These are phyloP conservation scores for Venturia asperata DNA, from an alignment of 2,329 filamentous ascomycete species.

Conservation along the genomic window DNA sequence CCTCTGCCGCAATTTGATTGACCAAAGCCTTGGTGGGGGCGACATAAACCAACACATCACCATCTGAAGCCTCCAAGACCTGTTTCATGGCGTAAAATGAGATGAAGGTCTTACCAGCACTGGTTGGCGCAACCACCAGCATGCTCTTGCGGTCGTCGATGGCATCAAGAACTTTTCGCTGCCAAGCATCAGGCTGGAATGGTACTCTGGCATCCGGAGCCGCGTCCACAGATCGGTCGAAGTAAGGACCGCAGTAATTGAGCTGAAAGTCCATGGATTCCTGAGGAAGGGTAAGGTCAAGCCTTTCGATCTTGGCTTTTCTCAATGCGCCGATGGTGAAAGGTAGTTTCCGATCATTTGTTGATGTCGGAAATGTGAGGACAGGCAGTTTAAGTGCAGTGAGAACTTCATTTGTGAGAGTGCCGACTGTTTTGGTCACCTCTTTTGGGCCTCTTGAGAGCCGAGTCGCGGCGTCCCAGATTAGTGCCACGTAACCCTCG, in stretches of 20 bases:
- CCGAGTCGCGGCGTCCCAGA: constrained; percentile 13
- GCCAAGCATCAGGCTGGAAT: constrained; percentile 72
- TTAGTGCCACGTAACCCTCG: constrained; percentile 7
- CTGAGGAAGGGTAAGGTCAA: neutral
- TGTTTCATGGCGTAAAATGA: constrained; percentile 80
- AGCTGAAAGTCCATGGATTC: constrained; percentile 56
- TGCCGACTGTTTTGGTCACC: constrained; percentile 13
- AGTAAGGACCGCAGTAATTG: constrained; percentile 61
- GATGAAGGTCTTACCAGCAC: constrained; percentile 76
- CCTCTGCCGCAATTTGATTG: constrained; percentile 75
- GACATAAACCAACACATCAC: constrained; percentile 68
- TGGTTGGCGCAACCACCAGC: constrained; percentile 71
- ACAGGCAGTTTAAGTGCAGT: constrained; percentile 33
- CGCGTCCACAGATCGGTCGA: constrained; percentile 68
- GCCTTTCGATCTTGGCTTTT: constrained; percentile 9
- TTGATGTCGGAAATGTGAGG: constrained; percentile 27
- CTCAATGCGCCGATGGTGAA: constrained; percentile 30
- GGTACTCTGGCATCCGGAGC: constrained; percentile 59
- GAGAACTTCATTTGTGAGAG: constrained; percentile 20
- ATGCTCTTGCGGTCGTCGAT: constrained; percentile 64
- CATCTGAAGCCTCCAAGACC: constrained; percentile 59
- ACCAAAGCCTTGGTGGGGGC: constrained; percentile 76
- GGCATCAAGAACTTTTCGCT: constrained; percentile 63
- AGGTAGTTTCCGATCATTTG: constrained; percentile 36
- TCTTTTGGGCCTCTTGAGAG: constrained; percentile 8